Conservation (phyloP, 2,329 filamentous ascomycete species). For the Neofusicoccum umdonicola region DNA sequence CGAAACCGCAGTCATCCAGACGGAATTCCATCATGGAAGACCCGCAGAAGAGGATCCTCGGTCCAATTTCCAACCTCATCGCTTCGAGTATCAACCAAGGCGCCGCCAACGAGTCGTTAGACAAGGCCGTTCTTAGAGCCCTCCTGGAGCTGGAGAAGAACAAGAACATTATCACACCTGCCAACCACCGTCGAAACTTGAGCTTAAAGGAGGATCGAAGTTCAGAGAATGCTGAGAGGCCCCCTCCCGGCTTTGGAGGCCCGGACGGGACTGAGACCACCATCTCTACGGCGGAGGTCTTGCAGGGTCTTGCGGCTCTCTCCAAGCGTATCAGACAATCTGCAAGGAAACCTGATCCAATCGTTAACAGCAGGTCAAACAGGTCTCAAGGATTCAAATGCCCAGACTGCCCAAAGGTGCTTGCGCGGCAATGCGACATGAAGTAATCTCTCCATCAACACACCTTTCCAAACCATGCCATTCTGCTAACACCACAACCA, state of each 20-base stretch:
- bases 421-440: conserved; percentile 41
- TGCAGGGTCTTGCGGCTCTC: conserved; percentile 27
- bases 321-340: conserved; percentile 28
- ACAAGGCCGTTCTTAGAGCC: conserved; percentile 25
- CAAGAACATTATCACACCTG: not conserved
- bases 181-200: not conserved
- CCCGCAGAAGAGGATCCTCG: conserved; percentile 21
- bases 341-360: conserved; percentile 17
- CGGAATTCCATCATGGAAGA: not conserved
- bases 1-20: not conserved
- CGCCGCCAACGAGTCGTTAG: conserved; percentile 20
- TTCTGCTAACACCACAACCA: not conserved
- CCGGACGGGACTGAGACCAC: conserved; percentile 1
- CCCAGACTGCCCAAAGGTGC: conserved; percentile 23
- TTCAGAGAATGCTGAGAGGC: not conserved
- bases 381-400: conserved; percentile 23
- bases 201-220: not conserved
- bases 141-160: conserved; percentile 15
- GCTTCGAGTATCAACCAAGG: conserved; percentile 23
- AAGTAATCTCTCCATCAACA: conserved; percentile 24
- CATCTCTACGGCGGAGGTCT: conserved; percentile 26
- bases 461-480: not conserved
- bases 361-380: conserved; percentile 6
- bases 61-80: conserved; percentile 26
- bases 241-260: not conserved